Conservation (phyloP, 768 basidiomycete species). For the Lactarius akahatsu region DNA sequence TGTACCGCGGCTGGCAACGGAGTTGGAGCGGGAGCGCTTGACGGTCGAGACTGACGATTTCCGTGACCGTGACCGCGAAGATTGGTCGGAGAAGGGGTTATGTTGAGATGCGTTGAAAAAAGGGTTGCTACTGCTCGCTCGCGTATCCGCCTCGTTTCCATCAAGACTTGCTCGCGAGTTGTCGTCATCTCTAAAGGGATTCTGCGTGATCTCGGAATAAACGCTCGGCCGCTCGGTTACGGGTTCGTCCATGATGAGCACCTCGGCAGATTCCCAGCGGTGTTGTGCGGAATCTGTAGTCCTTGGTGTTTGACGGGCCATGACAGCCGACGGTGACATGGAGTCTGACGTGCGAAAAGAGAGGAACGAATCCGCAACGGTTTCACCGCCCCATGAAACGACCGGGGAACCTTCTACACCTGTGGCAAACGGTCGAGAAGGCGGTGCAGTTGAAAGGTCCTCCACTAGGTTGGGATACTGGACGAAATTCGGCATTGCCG, state of each 20-base stretch:
- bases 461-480: constrained; percentile 12
- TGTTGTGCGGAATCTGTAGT: constrained; percentile 23
- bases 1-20: constrained; percentile 13
- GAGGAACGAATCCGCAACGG: constrained; percentile 21
- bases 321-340: constrained; percentile 26
- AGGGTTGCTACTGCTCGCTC: constrained; percentile 19
- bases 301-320: constrained; percentile 25
- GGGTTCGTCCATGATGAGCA: constrained; percentile 23
- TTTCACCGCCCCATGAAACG: constrained; percentile 23
- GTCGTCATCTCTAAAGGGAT: constrained; percentile 25
- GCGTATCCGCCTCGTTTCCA: not conserved
- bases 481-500: constrained; percentile 28
- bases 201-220: not conserved
- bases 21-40: constrained; percentile 20
- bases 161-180: not conserved
- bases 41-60: constrained; percentile 24
- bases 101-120: constrained; percentile 27
- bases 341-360: constrained; percentile 17
- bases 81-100: constrained; percentile 27
- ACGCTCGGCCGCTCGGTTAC: not conserved
- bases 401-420: constrained; percentile 7
- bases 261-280: constrained; percentile 30
- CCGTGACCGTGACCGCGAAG: constrained; percentile 23
- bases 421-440: constrained; percentile 11
- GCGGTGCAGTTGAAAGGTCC: constrained; percentile 7